Evolutionary conservation across 495 filamentous ascomycete genomes (phyloP), one percentile per base, ranked within the genome.

Genomic region (Penicillium macrosclerotiorum): DNA sequence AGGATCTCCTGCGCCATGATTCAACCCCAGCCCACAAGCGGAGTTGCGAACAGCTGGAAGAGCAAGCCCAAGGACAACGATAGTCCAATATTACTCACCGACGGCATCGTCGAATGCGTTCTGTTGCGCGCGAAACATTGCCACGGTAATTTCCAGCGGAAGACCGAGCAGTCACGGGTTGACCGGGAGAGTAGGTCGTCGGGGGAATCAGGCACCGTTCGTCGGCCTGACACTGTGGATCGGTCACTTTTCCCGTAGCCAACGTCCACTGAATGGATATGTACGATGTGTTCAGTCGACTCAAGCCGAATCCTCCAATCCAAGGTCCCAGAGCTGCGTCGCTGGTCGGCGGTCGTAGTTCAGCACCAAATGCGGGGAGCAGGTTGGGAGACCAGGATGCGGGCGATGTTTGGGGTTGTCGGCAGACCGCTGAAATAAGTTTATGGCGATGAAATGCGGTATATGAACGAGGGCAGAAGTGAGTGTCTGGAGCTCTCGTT

Each of bases 101-200:
- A 91, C 81, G 55, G 84, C 85, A 57, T 89, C 86, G 62, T 91
- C 86, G 51, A 91, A 89, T 20, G 79, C 76, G 67, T 89, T 91
- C 60, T 82, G 79, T 66, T 89, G 87, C 25, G 83, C 78, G 64
- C 86, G 83, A 71, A 91, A 91, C 86, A 91, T 90, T 24, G 40
- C 54, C 32, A 44, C 11, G 48, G 26, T 43, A 23, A 44, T 25
- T 16, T 47, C 35, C 33, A 47, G 32, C 16, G 31, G n/a, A n/a
- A 43, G 27, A 34, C 23, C 37, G 23, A 32, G 24, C 31, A 22
- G 33, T 42, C 36, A 33, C 31, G 22, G 18, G 25, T 20, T 20
- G 23, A 23, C 25, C 17, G 18, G 22, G 19, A 16, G 24, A 40
- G 33, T 31, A 49, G 36, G 17, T 19, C 25, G 17, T 33, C 23